These are phyloP conservation scores for Phoenix roebelenii DNA, from an alignment of 176 grass and related monocot genomes.

Conservation along the genomic window DNA sequence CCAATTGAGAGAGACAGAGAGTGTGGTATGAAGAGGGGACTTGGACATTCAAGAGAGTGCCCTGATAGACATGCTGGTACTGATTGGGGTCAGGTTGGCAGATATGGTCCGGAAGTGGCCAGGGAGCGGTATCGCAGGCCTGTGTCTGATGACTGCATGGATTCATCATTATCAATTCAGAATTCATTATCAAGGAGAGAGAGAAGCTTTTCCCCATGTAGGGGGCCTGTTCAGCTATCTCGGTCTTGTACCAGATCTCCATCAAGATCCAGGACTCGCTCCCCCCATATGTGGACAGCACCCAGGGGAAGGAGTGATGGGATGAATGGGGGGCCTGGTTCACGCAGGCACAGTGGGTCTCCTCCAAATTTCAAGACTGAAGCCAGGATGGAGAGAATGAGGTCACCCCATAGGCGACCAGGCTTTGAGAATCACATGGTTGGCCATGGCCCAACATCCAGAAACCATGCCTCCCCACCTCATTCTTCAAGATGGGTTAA, in stretches of 20 bases:
- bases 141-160: slow-evolving; percentile 32
- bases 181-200: slow-evolving; percentile 43
- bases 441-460: slow-evolving; percentile 30
- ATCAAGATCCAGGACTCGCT: slow-evolving; percentile 76
- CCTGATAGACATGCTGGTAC: slow-evolving; percentile 43
- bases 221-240: slow-evolving; percentile 44
- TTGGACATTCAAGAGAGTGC: slow-evolving; percentile 38
- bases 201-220: slow-evolving; percentile 33
- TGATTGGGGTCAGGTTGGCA: slow-evolving; percentile 26
- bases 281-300: slow-evolving; percentile 62
- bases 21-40: slow-evolving; percentile 26
- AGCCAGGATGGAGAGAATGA: slow-evolving; percentile 27
- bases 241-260: slow-evolving; percentile 48
- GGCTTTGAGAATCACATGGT: slow-evolving; percentile 46
- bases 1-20: slow-evolving; percentile 35
- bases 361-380: slow-evolving; percentile 36
- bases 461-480: slow-evolving; percentile 34
- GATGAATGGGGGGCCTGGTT: slow-evolving; percentile 34
- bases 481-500: slow-evolving; percentile 61
- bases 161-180: slow-evolving; percentile 12
- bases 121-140: slow-evolving; percentile 31
- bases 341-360: slow-evolving; percentile 47
- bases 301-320: slow-evolving; percentile 46
- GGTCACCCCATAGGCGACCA: slow-evolving; percentile 46
- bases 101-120: slow-evolving; percentile 45